Base-by-base conservation (phyloP, 768 basidiomycete genomes). In the Gloeopeniophorella convolvens region DNA sequence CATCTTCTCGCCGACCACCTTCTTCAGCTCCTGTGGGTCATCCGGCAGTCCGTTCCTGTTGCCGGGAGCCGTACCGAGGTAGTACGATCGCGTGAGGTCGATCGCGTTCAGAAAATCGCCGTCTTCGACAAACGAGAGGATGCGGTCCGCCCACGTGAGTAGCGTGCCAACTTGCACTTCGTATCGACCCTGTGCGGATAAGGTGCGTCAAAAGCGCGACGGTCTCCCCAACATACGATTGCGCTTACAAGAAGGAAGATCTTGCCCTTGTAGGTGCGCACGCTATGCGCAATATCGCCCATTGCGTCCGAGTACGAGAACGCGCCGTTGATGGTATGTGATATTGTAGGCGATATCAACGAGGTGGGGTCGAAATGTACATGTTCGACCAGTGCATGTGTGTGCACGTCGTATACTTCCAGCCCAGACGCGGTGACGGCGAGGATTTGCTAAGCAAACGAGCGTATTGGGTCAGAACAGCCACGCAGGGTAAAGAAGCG, bases 81-180 rank as follows among this genome's bases (percentile, higher is more conserved):
- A 92, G 68, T 94, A 99, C 0, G 79, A 73, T 21, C 87, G 78
- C 0, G 89, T 78, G 20, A 94, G 72, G 45, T 94, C 85, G 54
- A 98, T 95, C 3, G 96, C 95, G 41, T 76, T 79, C 36, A 98
- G 73, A 62, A 97, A 95, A 62, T 97, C 83, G 12, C 93, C 92
- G 9, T 76, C 74, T 61, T 90, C 78, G 23, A 98, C 92, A 39
- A 84, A 78, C 0, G 80, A 74, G 36, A 99, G 71, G 20, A 98
- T 83, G 36, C 85, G 82, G 64, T 99, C 96, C 5, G 95, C 91
- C 96, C 96, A 99, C 1, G 91, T 90, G 26, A 93, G 71, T 18
- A 98, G 72, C 2, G 86, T 89, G 23, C 92, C 96, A 3, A 87
- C 91, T 62, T 78, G 75, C 1, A 97, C 55, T 41, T 78, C 78